phyloP scores from a whole-genome alignment of 2,329 filamentous ascomycete species.

The Aspergillus amoenus region DNA sequence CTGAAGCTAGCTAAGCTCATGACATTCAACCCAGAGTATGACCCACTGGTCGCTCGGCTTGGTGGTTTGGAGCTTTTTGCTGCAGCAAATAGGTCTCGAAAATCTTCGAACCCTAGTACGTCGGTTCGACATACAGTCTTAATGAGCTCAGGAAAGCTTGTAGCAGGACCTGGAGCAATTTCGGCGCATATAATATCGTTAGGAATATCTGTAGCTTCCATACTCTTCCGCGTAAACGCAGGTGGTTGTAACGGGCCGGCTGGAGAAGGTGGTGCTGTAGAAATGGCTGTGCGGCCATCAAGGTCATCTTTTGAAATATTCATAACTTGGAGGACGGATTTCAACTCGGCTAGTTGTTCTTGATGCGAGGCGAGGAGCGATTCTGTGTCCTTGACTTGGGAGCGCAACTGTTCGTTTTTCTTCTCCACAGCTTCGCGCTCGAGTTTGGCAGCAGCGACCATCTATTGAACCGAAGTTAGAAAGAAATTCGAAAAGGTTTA shows the following conservation, averaged over 20 bases:
- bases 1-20: conserved; percentile 53
- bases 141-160: conserved; percentile 78
- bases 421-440: conserved; percentile 79
- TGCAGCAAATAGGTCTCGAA: conserved; percentile 70
- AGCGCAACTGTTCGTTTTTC: conserved; percentile 82
- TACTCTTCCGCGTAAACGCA: conserved; percentile 50
- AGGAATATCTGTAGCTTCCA: conserved; percentile 60
- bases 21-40: conserved; percentile 63
- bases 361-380: conserved; percentile 83
- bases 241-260: conserved; percentile 61
- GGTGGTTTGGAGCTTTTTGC: conserved; percentile 62
- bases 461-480: conserved; percentile 46
- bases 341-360: conserved; percentile 88
- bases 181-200: conserved; percentile 53
- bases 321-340: conserved; percentile 89
- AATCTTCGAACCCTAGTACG: conserved; percentile 78
- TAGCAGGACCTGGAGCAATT: conserved; percentile 60
- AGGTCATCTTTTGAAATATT: conserved; percentile 68
- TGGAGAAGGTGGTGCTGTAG: conserved; percentile 76
- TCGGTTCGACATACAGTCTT: conserved; percentile 82
- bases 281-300: conserved; percentile 64
- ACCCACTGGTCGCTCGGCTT: conserved; percentile 71
- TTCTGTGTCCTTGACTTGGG: conserved; percentile 85
- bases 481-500: not conserved
- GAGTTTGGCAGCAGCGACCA: conserved; percentile 86